Percentiles rank a stretch among this genome's conserved stretches.
phyloP scores from a whole-genome alignment of 352 stramenopile species.

The Phytophthora agathidicida region DNA sequence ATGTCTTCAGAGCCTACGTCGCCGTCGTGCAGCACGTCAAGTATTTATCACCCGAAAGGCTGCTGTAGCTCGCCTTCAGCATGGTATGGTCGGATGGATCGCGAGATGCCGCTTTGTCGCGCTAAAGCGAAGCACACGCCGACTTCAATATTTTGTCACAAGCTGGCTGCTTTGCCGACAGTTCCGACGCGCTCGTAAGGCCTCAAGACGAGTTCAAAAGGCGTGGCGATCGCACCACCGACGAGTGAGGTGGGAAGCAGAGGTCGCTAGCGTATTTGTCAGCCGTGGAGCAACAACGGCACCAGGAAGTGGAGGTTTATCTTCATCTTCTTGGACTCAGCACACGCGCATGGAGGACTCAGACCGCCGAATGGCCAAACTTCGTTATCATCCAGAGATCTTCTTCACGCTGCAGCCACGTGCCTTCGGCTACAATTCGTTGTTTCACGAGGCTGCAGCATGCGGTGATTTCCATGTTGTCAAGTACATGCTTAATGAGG shows the following conservation, averaged over 20 bases:
- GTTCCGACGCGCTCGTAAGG: slow-evolving; percentile 34
- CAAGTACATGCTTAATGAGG: slow-evolving; percentile 71
- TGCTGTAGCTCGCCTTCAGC: slow-evolving; percentile 51
- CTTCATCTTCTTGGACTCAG: slow-evolving; percentile 40
- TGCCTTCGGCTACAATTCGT: slow-evolving; percentile 63
- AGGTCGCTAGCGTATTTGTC: slow-evolving; percentile 61
- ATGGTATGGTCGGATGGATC: slow-evolving; percentile 58
- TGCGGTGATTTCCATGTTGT: slow-evolving; percentile 79
- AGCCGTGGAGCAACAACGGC: slow-evolving; percentile 11
- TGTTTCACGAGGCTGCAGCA: slow-evolving; percentile 71
- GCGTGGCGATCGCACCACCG: slow-evolving; percentile 48
- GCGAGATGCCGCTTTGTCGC: slow-evolving; percentile 46
- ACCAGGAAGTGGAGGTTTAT: slow-evolving; percentile 11
- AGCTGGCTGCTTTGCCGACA: slow-evolving; percentile 61
- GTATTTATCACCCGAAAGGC: slow-evolving; percentile 23
- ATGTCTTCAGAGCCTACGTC: slow-evolving; percentile 53
- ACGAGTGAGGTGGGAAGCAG: slow-evolving; percentile 41
- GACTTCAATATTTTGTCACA: slow-evolving; percentile 58
- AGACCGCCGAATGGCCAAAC: slow-evolving; percentile 58
- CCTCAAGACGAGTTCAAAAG: slow-evolving; percentile 47
- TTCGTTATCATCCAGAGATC: slow-evolving; percentile 50
- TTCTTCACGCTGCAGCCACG: slow-evolving; percentile 64
- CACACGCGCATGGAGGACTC: slow-evolving; percentile 77
- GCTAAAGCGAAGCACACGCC: slow-evolving; percentile 30
- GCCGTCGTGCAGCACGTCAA: slow-evolving; percentile 36